Percentiles rank a stretch among this genome's conserved stretches.
These are phyloP conservation scores for Metarhizium sp. DNA, from an alignment of 2,329 filamentous ascomycete genomes.

Conservation along the genomic window DNA sequence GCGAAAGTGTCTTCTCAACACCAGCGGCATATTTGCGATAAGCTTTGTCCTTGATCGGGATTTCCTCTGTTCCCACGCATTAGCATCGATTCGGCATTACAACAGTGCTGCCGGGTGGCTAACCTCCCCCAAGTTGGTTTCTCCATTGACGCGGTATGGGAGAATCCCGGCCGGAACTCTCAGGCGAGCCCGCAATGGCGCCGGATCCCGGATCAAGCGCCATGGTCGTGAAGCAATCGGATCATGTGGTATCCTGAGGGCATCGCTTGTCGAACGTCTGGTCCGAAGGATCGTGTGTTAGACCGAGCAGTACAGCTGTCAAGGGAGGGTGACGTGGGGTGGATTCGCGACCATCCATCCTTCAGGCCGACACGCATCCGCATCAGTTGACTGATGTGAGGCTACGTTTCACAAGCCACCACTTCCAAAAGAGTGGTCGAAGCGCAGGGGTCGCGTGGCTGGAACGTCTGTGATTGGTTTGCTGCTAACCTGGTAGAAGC, in stretches of 20 bases:
- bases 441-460: not conserved
- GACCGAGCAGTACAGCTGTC: not conserved
- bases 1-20: constrained; percentile 75
- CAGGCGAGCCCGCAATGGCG: constrained; percentile 59
- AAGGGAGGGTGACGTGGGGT: constrained; percentile 4
- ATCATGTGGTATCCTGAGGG: constrained; percentile 7
- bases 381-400: constrained; percentile 4
- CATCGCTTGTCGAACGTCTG: constrained; percentile 3
- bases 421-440: not conserved
- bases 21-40: constrained; percentile 85
- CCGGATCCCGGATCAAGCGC: constrained; percentile 50
- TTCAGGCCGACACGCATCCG: not conserved
- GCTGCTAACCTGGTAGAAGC: too few species aligned
- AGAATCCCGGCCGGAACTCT: constrained; percentile 75
- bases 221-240: constrained; percentile 35
- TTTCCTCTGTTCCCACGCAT: constrained; percentile 35
- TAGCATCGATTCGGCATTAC: constrained; percentile 1
- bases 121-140: constrained; percentile 70
- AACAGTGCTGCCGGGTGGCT: constrained; percentile 17
- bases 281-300: not conserved
- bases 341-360: not conserved
- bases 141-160: constrained; percentile 69
- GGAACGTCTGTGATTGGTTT: not conserved
- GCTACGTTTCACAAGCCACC: constrained; percentile 12
- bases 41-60: constrained; percentile 50